Base-by-base conservation (phyloP, 148 eudicot species). In the Rhododendron griersonianum region DNA sequence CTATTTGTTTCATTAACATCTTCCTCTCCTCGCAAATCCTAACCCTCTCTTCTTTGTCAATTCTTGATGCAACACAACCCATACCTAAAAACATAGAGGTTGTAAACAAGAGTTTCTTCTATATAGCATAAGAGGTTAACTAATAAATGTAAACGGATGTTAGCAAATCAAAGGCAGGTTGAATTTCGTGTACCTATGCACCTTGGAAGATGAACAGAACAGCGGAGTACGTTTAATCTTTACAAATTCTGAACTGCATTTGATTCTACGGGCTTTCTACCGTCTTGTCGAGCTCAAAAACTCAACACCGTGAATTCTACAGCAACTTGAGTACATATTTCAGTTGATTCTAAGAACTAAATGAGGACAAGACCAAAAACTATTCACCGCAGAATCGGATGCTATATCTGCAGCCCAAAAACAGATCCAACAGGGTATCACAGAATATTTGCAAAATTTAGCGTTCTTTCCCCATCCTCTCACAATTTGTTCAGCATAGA, bases 11-110 rank as follows among this genome's bases (percentile, higher is more conserved):
- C 94, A 95, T 90, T 79, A 91, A 86, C 88, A 78, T 90, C 87
- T 86, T 94, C 84, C 98, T 91, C 87, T 95, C 98, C 88, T 91
- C 94, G 79, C 94, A 95, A 3, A 87, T 84, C 81, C 89, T 88
- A 80, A 94, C 95, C 90, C 94, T 92, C 86, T 94, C 94, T 84
- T 92, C 94, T 55, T 90, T 88, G 55, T 92, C 95, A n/a, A 95
- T 88, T 74, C 90, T 92, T 30, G 98, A 94, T 63, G 90, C 85
- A 86, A 86, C 90, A 87, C 98, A 94, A 50, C 98, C 98, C 98
- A 95, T 95, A 84, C 80, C 81, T 84, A 23, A 59, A 47, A 84
- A 84, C 5, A 86, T 28, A 44, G 28, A 19, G 78, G 71, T 83
- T 2, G 45, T 3, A 83, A 83, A 39, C 28, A 14, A 69, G 41